Evolutionary conservation across 441 rosid species (phyloP), one percentile per base, ranked within the genome.

Genomic region (Euphorbia corollata): DNA sequence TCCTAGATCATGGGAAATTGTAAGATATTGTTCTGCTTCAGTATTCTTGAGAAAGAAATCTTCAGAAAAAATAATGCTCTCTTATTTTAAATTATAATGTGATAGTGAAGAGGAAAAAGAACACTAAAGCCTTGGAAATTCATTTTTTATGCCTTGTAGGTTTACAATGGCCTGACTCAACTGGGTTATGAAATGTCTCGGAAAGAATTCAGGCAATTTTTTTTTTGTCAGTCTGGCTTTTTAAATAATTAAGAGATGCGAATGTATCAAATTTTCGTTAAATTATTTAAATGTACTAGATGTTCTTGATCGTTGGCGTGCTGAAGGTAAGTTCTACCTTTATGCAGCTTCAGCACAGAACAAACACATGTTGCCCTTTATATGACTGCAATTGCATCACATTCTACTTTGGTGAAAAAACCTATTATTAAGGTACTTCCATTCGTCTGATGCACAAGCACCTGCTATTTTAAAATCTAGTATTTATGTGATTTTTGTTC

Each of bases 1-100:
- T 86, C 96, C 96, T 24, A 84, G 90, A 69, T 87, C 97, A 30
- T 87, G 91, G 91, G 97, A 93, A 82, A 78, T 93, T 74, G 99
- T 93, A 84, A 78, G 97, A 63, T 20, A 18, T 34, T 22, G 19
- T 27, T 5, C 57, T 43, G 32, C 62, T 78, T 61, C 22, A 23
- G 0, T 4, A 41, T 45, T 32, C 16, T 19, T 22, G n/a, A 47
- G 55, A 27, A 47, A 77, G 53, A 58, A 56, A 61, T 19, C 39
- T 43, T 68, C 38, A 15, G 64, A 6, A 41, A 43, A 8, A 16
- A 57, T 62, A 5, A 43, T 30, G 22, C 20, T 45, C 15, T 1
- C n/a, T 15, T 10, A 22, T 19, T 34, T 54, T 16, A 39, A 6
- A 7, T 9, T 8, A 22, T 15, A 4, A 3, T 8, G 22, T 55